phyloP scores from a whole-genome alignment of 768 basidiomycete genomes.

The Tremella fuciformis region DNA sequence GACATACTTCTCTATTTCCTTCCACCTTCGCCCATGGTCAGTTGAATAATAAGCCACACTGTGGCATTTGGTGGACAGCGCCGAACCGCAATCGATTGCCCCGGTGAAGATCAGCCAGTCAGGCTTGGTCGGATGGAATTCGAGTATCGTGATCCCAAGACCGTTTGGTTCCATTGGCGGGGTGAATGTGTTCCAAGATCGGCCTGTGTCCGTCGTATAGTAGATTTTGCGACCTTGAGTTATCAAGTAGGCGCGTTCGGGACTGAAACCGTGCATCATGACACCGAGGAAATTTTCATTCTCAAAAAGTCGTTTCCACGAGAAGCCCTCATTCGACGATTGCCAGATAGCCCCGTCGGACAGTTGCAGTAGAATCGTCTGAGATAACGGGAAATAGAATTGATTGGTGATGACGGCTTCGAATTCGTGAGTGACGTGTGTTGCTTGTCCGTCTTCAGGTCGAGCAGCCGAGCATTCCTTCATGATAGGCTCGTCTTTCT shows the following conservation, averaged over 20 bases:
- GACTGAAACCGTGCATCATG: constrained; percentile 75
- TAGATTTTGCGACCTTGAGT: constrained; percentile 64
- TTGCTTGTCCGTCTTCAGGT: constrained; percentile 72
- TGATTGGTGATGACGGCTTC: constrained; percentile 62
- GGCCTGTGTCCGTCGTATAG: constrained; percentile 80
- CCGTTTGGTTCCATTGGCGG: constrained; percentile 74
- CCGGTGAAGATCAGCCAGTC: constrained; percentile 91
- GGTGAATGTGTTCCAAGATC: constrained; percentile 61
- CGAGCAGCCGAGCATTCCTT: constrained; percentile 81
- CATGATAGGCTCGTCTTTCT: constrained; percentile 66
- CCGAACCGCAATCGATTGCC: constrained; percentile 61
- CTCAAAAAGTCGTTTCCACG: constrained; percentile 69
- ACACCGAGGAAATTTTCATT: constrained; percentile 71
- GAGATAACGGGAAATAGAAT: constrained; percentile 73
- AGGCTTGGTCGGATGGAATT: constrained; percentile 75
- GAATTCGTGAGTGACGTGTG: constrained; percentile 63
- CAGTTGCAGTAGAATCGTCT: constrained; percentile 82
- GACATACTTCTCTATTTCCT: constrained; percentile 76
- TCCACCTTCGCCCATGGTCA: constrained; percentile 77
- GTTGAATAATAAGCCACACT: constrained; percentile 70
- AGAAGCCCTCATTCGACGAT: constrained; percentile 90
- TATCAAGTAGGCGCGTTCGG: constrained; percentile 86
- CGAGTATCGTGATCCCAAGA: constrained; percentile 70
- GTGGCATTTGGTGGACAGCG: constrained; percentile 61
- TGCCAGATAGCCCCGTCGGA: constrained; percentile 81